These are phyloP conservation scores for Blastobotrys peoriensis DNA, from an alignment of 805 yeast species.

Conservation along the genomic window DNA sequence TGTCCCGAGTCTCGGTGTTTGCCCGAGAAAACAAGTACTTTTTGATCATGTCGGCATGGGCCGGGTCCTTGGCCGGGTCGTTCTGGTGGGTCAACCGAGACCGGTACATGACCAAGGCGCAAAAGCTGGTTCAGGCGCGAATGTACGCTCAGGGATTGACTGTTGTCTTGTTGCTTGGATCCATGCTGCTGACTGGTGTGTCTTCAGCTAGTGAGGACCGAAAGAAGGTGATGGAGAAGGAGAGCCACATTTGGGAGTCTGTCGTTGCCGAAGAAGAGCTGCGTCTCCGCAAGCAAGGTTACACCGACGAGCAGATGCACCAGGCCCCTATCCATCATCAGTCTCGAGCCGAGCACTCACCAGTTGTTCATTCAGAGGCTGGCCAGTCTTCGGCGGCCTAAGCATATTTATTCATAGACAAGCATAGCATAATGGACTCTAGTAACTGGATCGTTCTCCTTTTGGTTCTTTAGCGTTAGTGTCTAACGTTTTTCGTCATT, in stretches of 20 bases:
- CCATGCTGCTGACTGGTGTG: slow-evolving; percentile 45
- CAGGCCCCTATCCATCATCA: neutral
- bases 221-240: slow-evolving; percentile 29
- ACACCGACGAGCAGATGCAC: neutral
- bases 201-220: slow-evolving; percentile 55
- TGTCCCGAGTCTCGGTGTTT: slow-evolving; percentile 27
- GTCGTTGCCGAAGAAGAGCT: slow-evolving; percentile 8
- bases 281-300: neutral
- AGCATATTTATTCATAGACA: too few relatives aligned
- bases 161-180: slow-evolving; percentile 60
- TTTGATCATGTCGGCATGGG: slow-evolving; percentile 71
- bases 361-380: too few relatives aligned
- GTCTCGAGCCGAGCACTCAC: too few relatives aligned
- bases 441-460: too few relatives aligned
- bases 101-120: slow-evolving; percentile 65
- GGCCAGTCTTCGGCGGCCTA: too few relatives aligned
- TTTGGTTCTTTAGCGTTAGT: too few relatives aligned
- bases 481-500: too few relatives aligned
- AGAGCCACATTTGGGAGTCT: slow-evolving; percentile 3
- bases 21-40: slow-evolving; percentile 52
- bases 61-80: slow-evolving; percentile 71
- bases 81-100: slow-evolving; percentile 71
- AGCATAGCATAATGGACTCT: too few relatives aligned
- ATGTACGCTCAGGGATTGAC: slow-evolving; percentile 86
- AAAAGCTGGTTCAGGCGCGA: slow-evolving; percentile 82